Conservation (phyloP, 1,284 basidiomycete genomes). For the Ceratorhiza oryzae-sativae region DNA sequence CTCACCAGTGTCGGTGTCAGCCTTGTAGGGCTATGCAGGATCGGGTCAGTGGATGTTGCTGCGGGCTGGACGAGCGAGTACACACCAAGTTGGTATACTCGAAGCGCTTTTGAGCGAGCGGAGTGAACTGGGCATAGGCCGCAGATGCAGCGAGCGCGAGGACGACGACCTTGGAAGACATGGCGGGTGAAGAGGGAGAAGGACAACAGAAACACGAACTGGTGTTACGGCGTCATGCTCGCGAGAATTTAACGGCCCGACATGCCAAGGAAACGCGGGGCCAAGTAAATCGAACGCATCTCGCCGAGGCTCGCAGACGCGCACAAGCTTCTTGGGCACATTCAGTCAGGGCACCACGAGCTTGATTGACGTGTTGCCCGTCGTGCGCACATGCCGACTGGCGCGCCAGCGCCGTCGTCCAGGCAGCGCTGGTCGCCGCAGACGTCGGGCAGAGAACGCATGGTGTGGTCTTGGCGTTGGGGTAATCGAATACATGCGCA, state of each 20-base stretch:
- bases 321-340: background rate
- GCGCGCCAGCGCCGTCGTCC: background rate
- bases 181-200: background rate
- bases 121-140: constrained; percentile 24
- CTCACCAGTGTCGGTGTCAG: constrained; percentile 43
- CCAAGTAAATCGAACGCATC: background rate
- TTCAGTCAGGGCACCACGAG: background rate
- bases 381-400: background rate
- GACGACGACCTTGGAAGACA: constrained; percentile 14
- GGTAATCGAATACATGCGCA: background rate
- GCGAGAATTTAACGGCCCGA: background rate
- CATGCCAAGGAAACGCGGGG: background rate
- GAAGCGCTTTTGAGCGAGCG: constrained; percentile 38
- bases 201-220: background rate
- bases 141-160: constrained; percentile 5
- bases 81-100: constrained; percentile 37
- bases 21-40: constrained; percentile 45
- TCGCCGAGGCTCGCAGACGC: background rate
- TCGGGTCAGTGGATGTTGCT: no score
- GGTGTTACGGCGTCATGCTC: background rate
- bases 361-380: background rate
- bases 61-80: background rate
- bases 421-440: background rate
- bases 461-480: constrained; percentile 1
- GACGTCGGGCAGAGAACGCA: background rate